Evolutionary conservation across 805 yeast genomes (phyloP).

Genomic region (Maudiozyma bulderi): DNA sequence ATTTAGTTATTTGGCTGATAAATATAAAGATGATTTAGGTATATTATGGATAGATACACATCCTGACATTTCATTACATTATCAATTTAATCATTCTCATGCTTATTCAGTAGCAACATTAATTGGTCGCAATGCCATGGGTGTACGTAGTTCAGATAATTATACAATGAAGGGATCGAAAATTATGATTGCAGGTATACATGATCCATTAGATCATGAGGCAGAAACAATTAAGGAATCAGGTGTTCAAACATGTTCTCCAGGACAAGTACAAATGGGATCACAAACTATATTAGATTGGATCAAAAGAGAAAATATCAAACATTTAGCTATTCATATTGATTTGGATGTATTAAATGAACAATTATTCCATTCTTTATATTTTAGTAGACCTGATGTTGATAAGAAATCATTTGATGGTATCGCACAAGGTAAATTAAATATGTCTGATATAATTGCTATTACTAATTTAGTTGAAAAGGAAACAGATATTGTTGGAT

Average conservation of each 20-base stretch:
- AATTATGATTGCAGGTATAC: slow-evolving; percentile 1
- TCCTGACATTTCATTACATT: neutral
- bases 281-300: neutral
- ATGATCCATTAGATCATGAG: neutral
- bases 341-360: neutral
- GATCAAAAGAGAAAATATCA: neutral
- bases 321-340: neutral
- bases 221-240: neutral
- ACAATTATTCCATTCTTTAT: neutral
- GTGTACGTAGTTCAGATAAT: neutral
- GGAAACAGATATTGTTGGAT: neutral
- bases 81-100: neutral
- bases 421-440: slow-evolving; percentile 1
- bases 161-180: neutral
- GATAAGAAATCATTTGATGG: neutral
- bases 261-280: neutral
- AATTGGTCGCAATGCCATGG: neutral
- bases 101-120: neutral
- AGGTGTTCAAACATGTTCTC: neutral
- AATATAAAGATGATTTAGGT: neutral
- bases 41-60: slow-evolving; percentile 2
- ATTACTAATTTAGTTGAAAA: neutral
- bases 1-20: neutral
- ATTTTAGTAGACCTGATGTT: neutral
- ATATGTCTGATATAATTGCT: neutral